A percentile compares a stretch with the other conserved stretches of the same genome.
Evolutionary conservation across 352 stramenopile species (phyloP).

Genomic region (Phytophthora citrophthora): DNA sequence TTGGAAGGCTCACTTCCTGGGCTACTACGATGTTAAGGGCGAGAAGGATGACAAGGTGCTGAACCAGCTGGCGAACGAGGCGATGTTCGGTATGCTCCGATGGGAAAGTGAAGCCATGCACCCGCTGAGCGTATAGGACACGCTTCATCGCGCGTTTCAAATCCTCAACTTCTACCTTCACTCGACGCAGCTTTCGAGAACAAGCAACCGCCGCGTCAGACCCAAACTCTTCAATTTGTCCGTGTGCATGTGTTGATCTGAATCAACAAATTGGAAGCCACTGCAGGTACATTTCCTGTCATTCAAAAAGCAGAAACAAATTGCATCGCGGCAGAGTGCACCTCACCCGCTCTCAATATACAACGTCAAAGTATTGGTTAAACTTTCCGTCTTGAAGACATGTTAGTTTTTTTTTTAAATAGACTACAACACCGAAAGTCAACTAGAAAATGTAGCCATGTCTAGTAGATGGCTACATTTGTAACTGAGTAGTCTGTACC

Average conservation of each 20-base stretch:
- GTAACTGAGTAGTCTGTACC: not conserved
- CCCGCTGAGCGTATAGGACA: slow-evolving; percentile 67
- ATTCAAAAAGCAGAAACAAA: slow-evolving; percentile 13
- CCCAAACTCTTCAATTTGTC: slow-evolving; percentile 7
- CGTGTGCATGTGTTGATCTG: slow-evolving; percentile 16
- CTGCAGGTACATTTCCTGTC: slow-evolving; percentile 8
- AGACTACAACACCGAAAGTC: no score
- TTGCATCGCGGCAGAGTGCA: slow-evolving; percentile 2
- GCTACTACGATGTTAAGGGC: slow-evolving; percentile 85
- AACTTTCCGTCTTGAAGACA: not conserved
- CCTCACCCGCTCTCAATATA: slow-evolving; percentile 13
- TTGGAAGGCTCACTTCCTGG: slow-evolving; percentile 83
- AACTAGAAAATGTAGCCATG: slow-evolving; percentile 15
- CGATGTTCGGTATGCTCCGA: slow-evolving; percentile 87
- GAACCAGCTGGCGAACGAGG: slow-evolving; percentile 83
- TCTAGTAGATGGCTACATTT: slow-evolving; percentile 15
- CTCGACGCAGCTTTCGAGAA: not conserved
- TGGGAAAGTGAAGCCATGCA: slow-evolving; percentile 89
- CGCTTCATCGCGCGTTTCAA: slow-evolving; percentile 1
- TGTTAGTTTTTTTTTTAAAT: no score
- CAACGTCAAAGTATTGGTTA: slow-evolving; percentile 10
- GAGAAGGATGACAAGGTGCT: slow-evolving; percentile 87
- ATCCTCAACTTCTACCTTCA: not conserved
- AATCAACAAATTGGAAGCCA: slow-evolving; percentile 8
- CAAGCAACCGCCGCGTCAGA: slow-evolving; percentile 6